Conservation (phyloP, 2,329 filamentous ascomycete genomes). For the Fusarium irregulare region DNA sequence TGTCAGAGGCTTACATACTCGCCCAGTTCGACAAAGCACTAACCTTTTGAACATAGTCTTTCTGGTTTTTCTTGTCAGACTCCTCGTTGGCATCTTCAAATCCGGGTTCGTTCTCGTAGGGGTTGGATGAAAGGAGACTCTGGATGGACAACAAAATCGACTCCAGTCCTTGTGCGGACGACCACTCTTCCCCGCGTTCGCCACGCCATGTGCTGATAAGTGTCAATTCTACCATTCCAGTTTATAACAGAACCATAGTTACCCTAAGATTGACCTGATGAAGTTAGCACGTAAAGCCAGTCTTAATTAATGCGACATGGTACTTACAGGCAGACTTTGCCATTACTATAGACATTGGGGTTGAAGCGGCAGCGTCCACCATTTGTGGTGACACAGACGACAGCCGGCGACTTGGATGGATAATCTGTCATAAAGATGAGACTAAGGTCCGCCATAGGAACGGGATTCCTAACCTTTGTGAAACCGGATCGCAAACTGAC, state of each 20-base stretch:
- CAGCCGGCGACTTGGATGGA: conserved; percentile 72
- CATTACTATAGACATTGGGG: conserved; percentile 92
- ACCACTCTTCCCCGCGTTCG: conserved; percentile 93
- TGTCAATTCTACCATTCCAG: conserved; percentile 23
- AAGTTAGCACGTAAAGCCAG: conserved; percentile 28
- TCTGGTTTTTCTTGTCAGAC: conserved; percentile 78
- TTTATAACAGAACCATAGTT: conserved; percentile 45
- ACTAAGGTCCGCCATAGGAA: conserved; percentile 11
- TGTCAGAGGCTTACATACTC: conserved; percentile 21
- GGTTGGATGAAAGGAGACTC: conserved; percentile 92
- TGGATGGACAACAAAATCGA: conserved; percentile 96
- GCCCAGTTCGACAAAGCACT: background rate
- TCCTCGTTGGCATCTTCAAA: conserved; percentile 80
- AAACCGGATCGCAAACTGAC: conserved; percentile 80
- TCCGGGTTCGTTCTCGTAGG: conserved; percentile 96
- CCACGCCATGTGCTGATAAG: conserved; percentile 89
- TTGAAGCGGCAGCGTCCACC: conserved; percentile 91
- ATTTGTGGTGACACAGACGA: conserved; percentile 85
- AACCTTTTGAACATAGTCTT: conserved; percentile 83
- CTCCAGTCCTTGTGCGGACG: conserved; percentile 92
- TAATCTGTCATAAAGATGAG: conserved; percentile 72
- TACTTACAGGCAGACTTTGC: conserved; percentile 90
- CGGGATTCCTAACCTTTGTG: conserved; percentile 67
- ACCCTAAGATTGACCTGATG: conserved; percentile 88
- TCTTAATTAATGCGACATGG: background rate